These are phyloP conservation scores for Hamamelis virginiana DNA, from an alignment of 164 flowering plant genomes.

Conservation along the genomic window DNA sequence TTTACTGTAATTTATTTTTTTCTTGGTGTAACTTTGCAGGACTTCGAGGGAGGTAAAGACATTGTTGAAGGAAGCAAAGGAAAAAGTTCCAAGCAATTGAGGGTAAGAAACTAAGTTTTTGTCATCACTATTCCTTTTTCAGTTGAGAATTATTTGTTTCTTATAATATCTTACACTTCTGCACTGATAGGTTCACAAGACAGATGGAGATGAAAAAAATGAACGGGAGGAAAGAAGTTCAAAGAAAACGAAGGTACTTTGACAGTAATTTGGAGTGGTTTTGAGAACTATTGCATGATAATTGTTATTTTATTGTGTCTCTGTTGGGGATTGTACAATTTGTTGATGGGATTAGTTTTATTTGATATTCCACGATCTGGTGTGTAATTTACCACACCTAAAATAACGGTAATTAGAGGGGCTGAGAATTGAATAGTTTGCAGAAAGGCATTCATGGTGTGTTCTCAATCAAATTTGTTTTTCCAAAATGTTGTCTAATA, in stretches of 20 bases:
- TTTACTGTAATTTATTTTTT: background rate
- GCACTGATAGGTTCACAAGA: conserved; percentile 23
- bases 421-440: too few species aligned
- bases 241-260: conserved; percentile 51
- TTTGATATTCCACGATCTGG: too few species aligned
- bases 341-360: background rate
- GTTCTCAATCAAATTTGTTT: too few species aligned
- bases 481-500: too few species aligned
- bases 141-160: background rate
- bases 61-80: conserved; percentile 2
- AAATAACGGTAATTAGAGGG: too few species aligned
- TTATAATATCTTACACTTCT: conserved; percentile 3
- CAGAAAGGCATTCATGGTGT: too few species aligned
- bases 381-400: too few species aligned
- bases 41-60: background rate
- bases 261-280: background rate
- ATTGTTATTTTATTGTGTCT: background rate
- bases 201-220: conserved; percentile 22
- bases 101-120: background rate
- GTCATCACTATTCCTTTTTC: background rate
- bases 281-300: background rate
- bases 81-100: conserved; percentile 1
- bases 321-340: too few species aligned
- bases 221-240: conserved; percentile 23
- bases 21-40: conserved; percentile 1